Evolutionary conservation across 345 rosid species (phyloP).

Genomic region (Gynandropsis gynandra): DNA sequence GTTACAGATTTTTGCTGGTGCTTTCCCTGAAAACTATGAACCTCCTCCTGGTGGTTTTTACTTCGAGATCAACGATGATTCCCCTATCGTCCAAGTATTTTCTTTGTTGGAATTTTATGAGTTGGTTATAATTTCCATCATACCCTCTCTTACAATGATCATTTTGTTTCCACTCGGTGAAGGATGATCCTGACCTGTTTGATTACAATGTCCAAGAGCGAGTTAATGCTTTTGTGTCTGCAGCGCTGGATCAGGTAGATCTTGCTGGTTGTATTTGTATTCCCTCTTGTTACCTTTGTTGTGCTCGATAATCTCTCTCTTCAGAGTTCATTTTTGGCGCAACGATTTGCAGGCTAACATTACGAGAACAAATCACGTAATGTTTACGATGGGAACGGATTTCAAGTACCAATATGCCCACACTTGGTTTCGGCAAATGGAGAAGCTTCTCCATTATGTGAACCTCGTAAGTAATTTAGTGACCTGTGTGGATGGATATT

Average conservation of each 20-base stretch:
- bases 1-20: slow-evolving; percentile 86
- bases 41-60: slow-evolving; percentile 95
- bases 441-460: slow-evolving; percentile 92
- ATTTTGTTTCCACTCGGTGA: slow-evolving; percentile 27
- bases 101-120: neutral
- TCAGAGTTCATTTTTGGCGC: neutral
- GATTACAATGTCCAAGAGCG: slow-evolving; percentile 96
- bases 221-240: slow-evolving; percentile 86
- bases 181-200: slow-evolving; percentile 73
- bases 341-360: slow-evolving; percentile 67
- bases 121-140: slow-evolving; percentile 10
- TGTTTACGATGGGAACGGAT: slow-evolving; percentile 99
- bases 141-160: slow-evolving; percentile 10
- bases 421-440: slow-evolving; percentile 91
- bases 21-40: slow-evolving; percentile 84
- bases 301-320: neutral
- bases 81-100: slow-evolving; percentile 77
- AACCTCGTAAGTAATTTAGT: slow-evolving; percentile 51
- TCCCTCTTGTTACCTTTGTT: slow-evolving; percentile 2
- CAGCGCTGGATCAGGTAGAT: slow-evolving; percentile 83
- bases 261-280: slow-evolving; percentile 15
- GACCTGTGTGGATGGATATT: neutral
- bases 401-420: slow-evolving; percentile 90
- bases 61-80: slow-evolving; percentile 76
- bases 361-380: slow-evolving; percentile 77